phyloP scores from a whole-genome alignment of 225 moss, liverwort and hornwort species.

The Marchantia polymorpha region DNA sequence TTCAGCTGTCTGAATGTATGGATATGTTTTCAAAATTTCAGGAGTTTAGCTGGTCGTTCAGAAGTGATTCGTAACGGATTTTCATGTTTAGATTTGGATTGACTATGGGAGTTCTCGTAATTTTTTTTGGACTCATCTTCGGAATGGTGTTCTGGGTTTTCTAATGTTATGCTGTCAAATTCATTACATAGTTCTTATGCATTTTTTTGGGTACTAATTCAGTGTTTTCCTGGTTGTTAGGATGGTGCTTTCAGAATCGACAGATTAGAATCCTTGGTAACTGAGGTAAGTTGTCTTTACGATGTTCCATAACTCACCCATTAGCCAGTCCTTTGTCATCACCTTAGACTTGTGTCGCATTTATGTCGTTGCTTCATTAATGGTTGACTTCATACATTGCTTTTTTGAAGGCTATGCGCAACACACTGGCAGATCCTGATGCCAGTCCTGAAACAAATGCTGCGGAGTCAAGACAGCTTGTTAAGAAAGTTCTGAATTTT shows the following conservation, averaged over 20 bases:
- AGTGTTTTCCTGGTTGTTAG: slow-evolving; percentile 41
- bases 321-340: neutral
- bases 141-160: no score
- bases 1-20: no score
- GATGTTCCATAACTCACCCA: neutral
- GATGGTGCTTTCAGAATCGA: slow-evolving; percentile 79
- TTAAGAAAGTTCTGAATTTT: slow-evolving; percentile 41
- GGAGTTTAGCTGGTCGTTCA: no score
- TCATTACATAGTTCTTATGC: no score
- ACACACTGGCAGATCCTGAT: slow-evolving; percentile 30
- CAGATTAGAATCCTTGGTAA: slow-evolving; percentile 82
- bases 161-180: no score
- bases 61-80: no score
- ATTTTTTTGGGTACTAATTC: neutral
- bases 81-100: no score
- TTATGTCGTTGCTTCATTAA: neutral
- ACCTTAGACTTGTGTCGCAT: neutral
- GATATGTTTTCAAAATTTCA: no score
- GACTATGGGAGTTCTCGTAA: no score
- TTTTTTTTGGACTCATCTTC: no score
- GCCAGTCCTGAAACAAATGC: slow-evolving; percentile 11
- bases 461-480: slow-evolving; percentile 28
- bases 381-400: neutral
- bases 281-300: slow-evolving; percentile 50
- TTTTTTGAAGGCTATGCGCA: slow-evolving; percentile 38